phyloP scores from a whole-genome alignment of 768 basidiomycete genomes.

The Mycena capillaripes region DNA sequence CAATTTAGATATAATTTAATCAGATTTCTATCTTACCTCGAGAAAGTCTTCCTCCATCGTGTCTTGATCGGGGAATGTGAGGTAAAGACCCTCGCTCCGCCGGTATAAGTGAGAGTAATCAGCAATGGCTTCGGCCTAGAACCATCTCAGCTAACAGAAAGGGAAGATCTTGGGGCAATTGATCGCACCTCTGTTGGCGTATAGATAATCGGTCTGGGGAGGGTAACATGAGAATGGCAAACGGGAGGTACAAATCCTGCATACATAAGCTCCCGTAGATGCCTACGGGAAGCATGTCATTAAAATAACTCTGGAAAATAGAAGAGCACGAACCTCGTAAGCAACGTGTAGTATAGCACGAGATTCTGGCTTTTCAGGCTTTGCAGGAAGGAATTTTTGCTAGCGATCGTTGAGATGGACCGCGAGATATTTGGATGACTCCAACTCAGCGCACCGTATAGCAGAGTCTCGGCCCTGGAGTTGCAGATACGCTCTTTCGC shows the following conservation, averaged over 20 bases:
- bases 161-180: not conserved
- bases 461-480: constrained; percentile 51
- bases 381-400: constrained; percentile 84
- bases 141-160: too few relatives aligned
- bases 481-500: constrained; percentile 80
- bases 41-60: constrained; percentile 85
- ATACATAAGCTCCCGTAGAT: constrained; percentile 71
- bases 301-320: not conserved
- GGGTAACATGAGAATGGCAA: not conserved
- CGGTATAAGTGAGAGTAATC: constrained; percentile 90
- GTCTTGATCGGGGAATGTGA: constrained; percentile 72
- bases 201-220: constrained; percentile 73
- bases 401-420: not conserved
- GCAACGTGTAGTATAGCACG: constrained; percentile 83
- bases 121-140: constrained; percentile 84
- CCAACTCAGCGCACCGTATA: constrained; percentile 34
- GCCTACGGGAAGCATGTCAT: constrained; percentile 38
- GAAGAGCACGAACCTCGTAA: constrained; percentile 46
- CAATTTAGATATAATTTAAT: not conserved
- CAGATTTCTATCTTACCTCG: constrained; percentile 47
- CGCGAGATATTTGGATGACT: too few relatives aligned
- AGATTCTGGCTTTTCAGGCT: constrained; percentile 85
- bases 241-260: not conserved
- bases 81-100: constrained; percentile 81
- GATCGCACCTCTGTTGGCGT: constrained; percentile 80